Conservation (phyloP, 108 stramenopile species). For the Skeletonema potamos region DNA sequence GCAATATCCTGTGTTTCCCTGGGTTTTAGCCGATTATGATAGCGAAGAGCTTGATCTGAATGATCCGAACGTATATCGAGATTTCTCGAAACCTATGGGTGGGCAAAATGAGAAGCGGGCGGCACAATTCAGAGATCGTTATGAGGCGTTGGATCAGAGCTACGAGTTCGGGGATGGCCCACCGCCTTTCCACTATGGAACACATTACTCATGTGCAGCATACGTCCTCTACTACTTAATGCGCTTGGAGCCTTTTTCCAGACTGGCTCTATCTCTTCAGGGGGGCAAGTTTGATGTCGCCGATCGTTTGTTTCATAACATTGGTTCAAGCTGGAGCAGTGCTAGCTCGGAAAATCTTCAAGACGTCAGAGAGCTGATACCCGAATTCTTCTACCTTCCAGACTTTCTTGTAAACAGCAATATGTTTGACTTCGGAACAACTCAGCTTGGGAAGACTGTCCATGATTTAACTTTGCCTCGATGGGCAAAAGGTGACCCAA, state of each 20-base stretch:
- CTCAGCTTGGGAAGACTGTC: slow-evolving; percentile 77
- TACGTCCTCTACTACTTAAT: slow-evolving; percentile 97
- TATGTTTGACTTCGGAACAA: slow-evolving; percentile 86
- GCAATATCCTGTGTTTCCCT: slow-evolving; percentile 99
- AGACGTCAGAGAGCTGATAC: slow-evolving; percentile 98
- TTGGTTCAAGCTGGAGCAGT: slow-evolving; percentile 86
- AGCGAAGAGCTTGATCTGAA: slow-evolving; percentile 92
- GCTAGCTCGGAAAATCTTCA: slow-evolving; percentile 86
- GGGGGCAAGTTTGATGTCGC: slow-evolving; percentile 96
- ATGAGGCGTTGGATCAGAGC: slow-evolving; percentile 80
- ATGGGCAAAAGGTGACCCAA: slow-evolving; percentile 93
- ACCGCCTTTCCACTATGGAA: slow-evolving; percentile 98
- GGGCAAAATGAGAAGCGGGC: slow-evolving; percentile 84
- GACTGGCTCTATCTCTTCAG: slow-evolving; percentile 90
- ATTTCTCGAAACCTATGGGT: slow-evolving; percentile 96
- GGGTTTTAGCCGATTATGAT: slow-evolving; percentile 96
- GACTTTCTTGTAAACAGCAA: slow-evolving; percentile 92
- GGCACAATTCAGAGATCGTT: slow-evolving; percentile 88
- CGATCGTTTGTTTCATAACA: slow-evolving; percentile 94
- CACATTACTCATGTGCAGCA: slow-evolving; percentile 96
- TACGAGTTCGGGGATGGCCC: slow-evolving; percentile 80
- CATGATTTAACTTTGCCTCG: slow-evolving; percentile 90
- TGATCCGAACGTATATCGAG: slow-evolving; percentile 88
- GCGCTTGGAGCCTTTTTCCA: slow-evolving; percentile 94
- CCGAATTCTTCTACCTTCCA: slow-evolving; percentile 97